Percentiles rank a stretch among this genome's conserved stretches.
Evolutionary conservation across 2,329 filamentous ascomycete genomes (phyloP).

Genomic region (Biscogniauxia sp.): DNA sequence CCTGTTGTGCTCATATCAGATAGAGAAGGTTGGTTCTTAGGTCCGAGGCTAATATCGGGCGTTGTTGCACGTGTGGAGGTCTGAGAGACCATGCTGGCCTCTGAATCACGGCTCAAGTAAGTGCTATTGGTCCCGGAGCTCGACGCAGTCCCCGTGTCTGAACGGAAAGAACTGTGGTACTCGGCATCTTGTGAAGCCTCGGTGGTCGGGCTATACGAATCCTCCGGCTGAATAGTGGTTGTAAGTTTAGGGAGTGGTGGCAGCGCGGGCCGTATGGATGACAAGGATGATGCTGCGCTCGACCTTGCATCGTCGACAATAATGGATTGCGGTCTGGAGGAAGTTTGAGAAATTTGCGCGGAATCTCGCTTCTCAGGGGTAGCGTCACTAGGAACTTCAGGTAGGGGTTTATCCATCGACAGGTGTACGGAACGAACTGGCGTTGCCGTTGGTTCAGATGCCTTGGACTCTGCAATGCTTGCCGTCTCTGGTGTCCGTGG

Average conservation of each 20-base stretch:
- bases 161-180: conserved; percentile 51
- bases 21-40: conserved; percentile 59
- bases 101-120: conserved; percentile 76
- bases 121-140: conserved; percentile 78
- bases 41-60: conserved; percentile 61
- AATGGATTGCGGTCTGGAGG: conserved; percentile 44
- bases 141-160: conserved; percentile 70
- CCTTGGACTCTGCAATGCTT: conserved; percentile 39
- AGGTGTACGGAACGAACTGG: conserved; percentile 32
- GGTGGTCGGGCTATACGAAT: conserved; percentile 49
- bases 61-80: conserved; percentile 87
- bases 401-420: conserved; percentile 66
- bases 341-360: conserved; percentile 32
- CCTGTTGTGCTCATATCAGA: conserved; percentile 67
- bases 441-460: conserved; percentile 27
- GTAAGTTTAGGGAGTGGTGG: conserved; percentile 58
- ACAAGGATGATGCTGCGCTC: conserved; percentile 44
- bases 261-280: conserved; percentile 48
- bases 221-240: conserved; percentile 46
- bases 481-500: conserved; percentile 36
- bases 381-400: conserved; percentile 54
- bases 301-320: conserved; percentile 40
- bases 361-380: conserved; percentile 19
- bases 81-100: conserved; percentile 75
- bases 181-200: conserved; percentile 48